These are phyloP conservation scores for Aphelidium insulamus DNA, from an alignment of 371 early-diverging fungal species.

Conservation along the genomic window DNA sequence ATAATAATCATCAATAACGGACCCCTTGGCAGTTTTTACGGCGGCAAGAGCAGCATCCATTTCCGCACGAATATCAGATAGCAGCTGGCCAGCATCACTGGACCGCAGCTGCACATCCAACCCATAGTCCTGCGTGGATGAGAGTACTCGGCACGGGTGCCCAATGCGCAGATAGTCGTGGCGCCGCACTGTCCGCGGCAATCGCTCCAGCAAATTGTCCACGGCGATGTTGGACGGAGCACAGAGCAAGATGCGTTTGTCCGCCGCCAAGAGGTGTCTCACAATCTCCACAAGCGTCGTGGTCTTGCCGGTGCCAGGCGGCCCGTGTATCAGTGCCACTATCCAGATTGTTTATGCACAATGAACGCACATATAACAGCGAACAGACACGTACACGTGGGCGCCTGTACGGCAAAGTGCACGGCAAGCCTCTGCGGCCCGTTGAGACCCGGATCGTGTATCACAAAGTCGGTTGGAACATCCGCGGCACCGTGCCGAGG, in stretches of 20 bases:
- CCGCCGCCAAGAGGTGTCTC: conserved; percentile 38
- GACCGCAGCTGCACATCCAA: conserved; percentile 41
- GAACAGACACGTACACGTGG: too few species aligned
- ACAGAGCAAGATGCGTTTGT: conserved; percentile 61
- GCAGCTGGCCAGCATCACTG: conserved; percentile 49
- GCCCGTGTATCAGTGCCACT: conserved; percentile 64
- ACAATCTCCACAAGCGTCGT: conserved; percentile 72
- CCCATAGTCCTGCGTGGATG: conserved; percentile 37
- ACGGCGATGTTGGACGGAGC: conserved; percentile 87
- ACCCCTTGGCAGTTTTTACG: too few species aligned
- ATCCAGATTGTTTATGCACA: too few species aligned
- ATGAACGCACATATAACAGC: too few species aligned
- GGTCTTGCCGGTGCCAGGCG: conserved; percentile 85
- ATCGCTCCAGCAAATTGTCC: conserved; percentile 64
- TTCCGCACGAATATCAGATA: conserved; percentile 52
- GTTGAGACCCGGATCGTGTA: conserved; percentile 44
- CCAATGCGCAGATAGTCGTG: conserved; percentile 60
- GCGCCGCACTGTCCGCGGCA: conserved; percentile 18
- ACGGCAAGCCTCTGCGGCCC: conserved; percentile 54
- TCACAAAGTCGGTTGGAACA: conserved; percentile 5
- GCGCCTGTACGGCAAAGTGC: conserved; percentile 31
- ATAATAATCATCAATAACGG: too few species aligned
- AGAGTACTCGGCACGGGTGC: conserved; percentile 60
- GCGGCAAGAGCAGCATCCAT: conserved; percentile 37
- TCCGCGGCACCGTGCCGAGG: neutral